These are phyloP conservation scores for Pogostemon cablin DNA, from an alignment of 257 asterid species.

Conservation along the genomic window DNA sequence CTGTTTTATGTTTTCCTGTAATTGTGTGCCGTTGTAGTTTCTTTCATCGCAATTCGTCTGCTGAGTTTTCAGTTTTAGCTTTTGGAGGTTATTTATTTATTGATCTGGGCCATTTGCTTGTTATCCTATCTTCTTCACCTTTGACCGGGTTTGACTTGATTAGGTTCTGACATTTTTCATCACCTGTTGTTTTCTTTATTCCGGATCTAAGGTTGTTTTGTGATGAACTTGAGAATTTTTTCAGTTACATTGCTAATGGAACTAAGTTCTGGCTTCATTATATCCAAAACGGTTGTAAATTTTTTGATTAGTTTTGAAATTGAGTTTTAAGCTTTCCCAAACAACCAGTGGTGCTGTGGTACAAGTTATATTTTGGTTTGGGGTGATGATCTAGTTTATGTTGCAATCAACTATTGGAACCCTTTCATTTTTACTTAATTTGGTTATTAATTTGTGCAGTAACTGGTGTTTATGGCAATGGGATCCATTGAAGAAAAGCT, in stretches of 20 bases:
- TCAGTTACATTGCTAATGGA: background rate
- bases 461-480: slow-evolving; percentile 41
- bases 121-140: slow-evolving; percentile 23
- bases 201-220: slow-evolving; percentile 16
- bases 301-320: slow-evolving; percentile 1
- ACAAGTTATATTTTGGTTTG: background rate
- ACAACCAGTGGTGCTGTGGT: background rate
- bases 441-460: slow-evolving; percentile 13
- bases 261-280: background rate
- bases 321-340: background rate
- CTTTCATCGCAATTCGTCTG: slow-evolving; percentile 7
- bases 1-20: slow-evolving; percentile 16
- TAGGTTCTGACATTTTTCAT: slow-evolving; percentile 14
- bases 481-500: slow-evolving; percentile 56
- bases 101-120: slow-evolving; percentile 38
- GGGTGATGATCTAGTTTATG: slow-evolving; percentile 25
- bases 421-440: background rate
- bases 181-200: background rate
- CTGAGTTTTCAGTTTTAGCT: background rate
- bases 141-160: slow-evolving; percentile 43
- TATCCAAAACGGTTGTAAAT: background rate
- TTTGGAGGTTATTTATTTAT: background rate
- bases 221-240: slow-evolving; percentile 2
- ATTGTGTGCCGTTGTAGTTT: slow-evolving; percentile 14
- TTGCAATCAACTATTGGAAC: background rate